Percentiles rank a stretch among this genome's conserved stretches.
Conservation (phyloP, 345 rosid genomes). For the Raphanus raphanistrum region DNA sequence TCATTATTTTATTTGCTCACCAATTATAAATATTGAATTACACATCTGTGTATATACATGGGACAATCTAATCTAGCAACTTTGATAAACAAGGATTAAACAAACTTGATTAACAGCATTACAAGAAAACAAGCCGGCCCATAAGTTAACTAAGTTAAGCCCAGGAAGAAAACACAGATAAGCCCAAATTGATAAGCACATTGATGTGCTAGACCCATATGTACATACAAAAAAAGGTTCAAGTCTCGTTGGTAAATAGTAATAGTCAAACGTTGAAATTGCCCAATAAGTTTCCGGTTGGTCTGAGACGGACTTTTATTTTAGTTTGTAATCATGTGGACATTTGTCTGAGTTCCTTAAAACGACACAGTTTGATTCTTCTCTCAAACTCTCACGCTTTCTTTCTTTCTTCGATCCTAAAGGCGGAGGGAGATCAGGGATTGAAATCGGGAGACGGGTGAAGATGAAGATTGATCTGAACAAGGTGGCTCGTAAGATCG, state of each 20-base stretch:
- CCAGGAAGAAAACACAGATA: not conserved
- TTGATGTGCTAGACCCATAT: not conserved
- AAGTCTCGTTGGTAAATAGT: no score
- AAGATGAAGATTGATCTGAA: slow-evolving; percentile 74
- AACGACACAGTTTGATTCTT: slow-evolving; percentile 35
- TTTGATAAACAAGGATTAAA: not conserved
- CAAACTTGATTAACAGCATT: not conserved
- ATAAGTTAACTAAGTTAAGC: not conserved
- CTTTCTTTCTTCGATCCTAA: slow-evolving; percentile 7
- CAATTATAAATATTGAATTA: no score
- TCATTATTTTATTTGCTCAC: no score
- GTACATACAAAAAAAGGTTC: not conserved
- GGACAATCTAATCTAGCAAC: not conserved
- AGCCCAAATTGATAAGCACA: not conserved
- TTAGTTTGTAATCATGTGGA: slow-evolving; percentile 34
- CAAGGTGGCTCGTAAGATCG: slow-evolving; percentile 58
- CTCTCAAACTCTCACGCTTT: slow-evolving; percentile 20
- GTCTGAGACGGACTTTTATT: no score
- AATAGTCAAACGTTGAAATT: no score
- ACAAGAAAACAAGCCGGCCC: not conserved
- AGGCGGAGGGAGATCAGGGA: slow-evolving; percentile 12
- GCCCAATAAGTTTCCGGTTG: no score
- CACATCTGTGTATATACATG: no score
- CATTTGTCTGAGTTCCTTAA: slow-evolving; percentile 8
- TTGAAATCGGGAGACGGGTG: slow-evolving; percentile 7